phyloP scores from a whole-genome alignment of 805 yeast species.

The Schwanniomyces vanrijiae region DNA sequence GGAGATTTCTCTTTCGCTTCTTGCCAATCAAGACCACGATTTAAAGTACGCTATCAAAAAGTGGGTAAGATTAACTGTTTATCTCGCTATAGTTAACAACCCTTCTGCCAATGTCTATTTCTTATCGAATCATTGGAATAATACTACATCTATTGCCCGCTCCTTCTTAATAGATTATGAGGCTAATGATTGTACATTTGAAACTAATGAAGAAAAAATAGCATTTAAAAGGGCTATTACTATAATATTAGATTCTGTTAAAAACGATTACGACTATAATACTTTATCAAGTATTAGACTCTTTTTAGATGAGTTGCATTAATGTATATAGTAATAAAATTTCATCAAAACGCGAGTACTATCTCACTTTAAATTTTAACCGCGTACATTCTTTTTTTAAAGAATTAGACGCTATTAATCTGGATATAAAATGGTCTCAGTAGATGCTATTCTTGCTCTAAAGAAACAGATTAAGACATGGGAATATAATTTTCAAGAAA shows the following conservation, averaged over 20 bases:
- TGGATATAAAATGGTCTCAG: constrained; percentile 7
- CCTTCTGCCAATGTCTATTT: constrained; percentile 25
- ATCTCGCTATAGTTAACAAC: constrained; percentile 28
- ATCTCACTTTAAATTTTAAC: background rate
- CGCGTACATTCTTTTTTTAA: background rate
- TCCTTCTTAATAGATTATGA: constrained; percentile 22
- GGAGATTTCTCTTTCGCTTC: constrained; percentile 21
- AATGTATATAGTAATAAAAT: constrained; percentile 2
- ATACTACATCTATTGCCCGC: constrained; percentile 18
- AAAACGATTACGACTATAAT: constrained; percentile 3
- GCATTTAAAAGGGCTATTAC: constrained; percentile 23
- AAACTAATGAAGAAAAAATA: constrained; percentile 18
- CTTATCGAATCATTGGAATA: constrained; percentile 30
- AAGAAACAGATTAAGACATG: constrained; percentile 36
- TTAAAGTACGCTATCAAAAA: constrained; percentile 3
- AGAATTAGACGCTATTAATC: background rate
- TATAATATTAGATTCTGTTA: constrained; percentile 15
- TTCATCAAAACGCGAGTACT: background rate
- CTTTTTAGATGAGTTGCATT: constrained; percentile 9
- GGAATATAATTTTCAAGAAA: constrained; percentile 35
- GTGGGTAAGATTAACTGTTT: constrained; percentile 37
- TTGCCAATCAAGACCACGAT: constrained; percentile 4
- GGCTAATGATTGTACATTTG: constrained; percentile 14
- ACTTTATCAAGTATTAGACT: constrained; percentile 5
- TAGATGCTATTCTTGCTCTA: constrained; percentile 12